Base-by-base conservation (phyloP, 768 basidiomycete genomes). In the Trametes sanguinea region DNA sequence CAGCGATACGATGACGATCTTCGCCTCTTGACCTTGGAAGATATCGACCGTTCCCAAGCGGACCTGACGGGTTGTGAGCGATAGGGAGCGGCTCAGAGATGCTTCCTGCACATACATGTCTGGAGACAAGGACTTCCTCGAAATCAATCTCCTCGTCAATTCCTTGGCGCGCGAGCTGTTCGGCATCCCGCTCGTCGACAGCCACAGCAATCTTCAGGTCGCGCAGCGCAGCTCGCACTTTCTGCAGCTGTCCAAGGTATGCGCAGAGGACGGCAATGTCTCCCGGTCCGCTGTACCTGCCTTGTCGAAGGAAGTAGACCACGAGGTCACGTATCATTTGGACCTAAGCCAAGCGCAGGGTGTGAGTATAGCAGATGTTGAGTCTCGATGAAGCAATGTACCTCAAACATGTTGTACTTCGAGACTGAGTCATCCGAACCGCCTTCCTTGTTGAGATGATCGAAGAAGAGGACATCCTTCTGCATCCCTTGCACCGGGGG, bases 31-130 rank as follows among this genome's bases (percentile, higher is more conserved):
- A 2, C 89, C 90, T 72, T 92, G 91, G 68, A 84, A 92, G 52
- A 87, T 90, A 63, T 93, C 90, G 1, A 92, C 82, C 0, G 90
- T 92, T 5, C 90, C 82, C 5, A 92, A 75, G 7, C 83, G 80
- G 44, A 90, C 82, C 88, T 90, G 35, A 6, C 35, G 11, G 35
- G 35, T 37, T 37, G 22, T 22, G 22, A 22, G 22, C 22, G 22
- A 1, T 1, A 1, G 22, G 22, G 22, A 22, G 22, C 22, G 22
- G 22, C 22, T 22, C 22, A 22, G 22, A 1, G 22, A 22, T 22
- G 22, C 1, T 22, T 22, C 35, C 35, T 37, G 4, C 6, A 71
- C 80, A 29, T 67, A 88, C 88, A 44, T 81, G 76, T 65, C 75
- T 80, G 1, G 83, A 74, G 1, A 89, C 82, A 51, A 79, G 72